These are phyloP conservation scores for Vanilla planifolia DNA, from an alignment of 106 monocot genomes.

Conservation along the genomic window DNA sequence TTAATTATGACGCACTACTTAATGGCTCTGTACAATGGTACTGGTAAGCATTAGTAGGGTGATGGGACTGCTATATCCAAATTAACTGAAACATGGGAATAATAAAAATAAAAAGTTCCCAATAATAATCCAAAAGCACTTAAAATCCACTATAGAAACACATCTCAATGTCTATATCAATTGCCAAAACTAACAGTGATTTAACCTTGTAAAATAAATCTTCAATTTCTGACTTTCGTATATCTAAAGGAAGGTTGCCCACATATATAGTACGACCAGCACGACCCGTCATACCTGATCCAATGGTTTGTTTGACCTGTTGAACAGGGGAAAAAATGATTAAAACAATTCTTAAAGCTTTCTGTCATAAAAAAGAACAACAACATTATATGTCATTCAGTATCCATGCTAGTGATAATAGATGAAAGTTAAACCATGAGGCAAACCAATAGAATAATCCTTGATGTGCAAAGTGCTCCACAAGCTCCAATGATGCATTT, in stretches of 20 bases:
- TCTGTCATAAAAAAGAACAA: no score
- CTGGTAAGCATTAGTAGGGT: no score
- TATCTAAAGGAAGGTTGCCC: constrained; percentile 72
- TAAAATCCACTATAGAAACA: background rate
- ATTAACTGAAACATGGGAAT: no score
- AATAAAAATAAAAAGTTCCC: no score
- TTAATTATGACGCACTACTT: no score
- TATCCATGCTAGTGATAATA: no score
- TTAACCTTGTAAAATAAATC: constrained; percentile 80
- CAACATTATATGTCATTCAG: no score
- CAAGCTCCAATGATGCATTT: constrained; percentile 50
- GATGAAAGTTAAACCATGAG: constrained; percentile 31
- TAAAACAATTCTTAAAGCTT: no score
- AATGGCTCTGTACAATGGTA: no score
- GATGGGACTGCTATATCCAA: no score
- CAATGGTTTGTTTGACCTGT: constrained; percentile 7
- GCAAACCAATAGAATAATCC: constrained; percentile 47
- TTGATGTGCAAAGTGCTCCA: constrained; percentile 45
- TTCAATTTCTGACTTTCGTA: constrained; percentile 63
- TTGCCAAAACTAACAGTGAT: no score
- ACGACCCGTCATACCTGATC: constrained; percentile 54
- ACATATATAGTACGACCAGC: constrained; percentile 65
- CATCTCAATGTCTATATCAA: background rate
- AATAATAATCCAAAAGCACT: background rate
- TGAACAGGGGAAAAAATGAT: background rate